Base-by-base conservation (phyloP, 2,329 filamentous ascomycete species). In the Ophiostoma perfectum region DNA sequence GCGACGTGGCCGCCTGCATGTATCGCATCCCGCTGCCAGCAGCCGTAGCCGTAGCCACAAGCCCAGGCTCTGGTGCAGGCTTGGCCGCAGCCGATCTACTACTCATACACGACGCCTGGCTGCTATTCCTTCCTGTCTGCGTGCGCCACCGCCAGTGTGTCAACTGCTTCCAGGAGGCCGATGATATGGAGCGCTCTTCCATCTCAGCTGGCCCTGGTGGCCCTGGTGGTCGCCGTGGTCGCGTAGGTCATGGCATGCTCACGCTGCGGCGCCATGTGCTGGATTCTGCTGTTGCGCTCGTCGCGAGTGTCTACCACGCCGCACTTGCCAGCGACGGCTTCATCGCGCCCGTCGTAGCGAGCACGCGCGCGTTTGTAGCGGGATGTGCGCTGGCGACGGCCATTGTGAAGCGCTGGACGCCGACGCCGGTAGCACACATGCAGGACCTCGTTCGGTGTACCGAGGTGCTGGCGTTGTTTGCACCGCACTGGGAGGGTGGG, bases 391-490 rank as follows among this genome's bases (percentile, higher is more conserved):
- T 27, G 49, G 49, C 49, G 7, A 55, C 49, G n/a, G 49, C 49
- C 4, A 55, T 55, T 55, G n/a, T 9, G 5, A 55, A 55, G 49
- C n/a, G 49, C 11, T 55, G 49, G 49, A 27, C n/a, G 2, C 14
- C 49, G 3, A 9, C 49, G 8, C 11, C n/a, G 5, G 9, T 18
- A 11, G 9, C n/a, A 8, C 3, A 55, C 12, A 12, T 55, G 49
- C 49, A 18, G 38, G 38, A 42, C 16, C 4, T 64, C n/a, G 36
- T 64, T 5, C 38, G 38, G 36, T 44, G 60, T 9, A 36, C 49
- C 8, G 49, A 55, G 49, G 18, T 55, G 49, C 49, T 55, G 49
- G 49, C 49, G n/a, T 18, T 55, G 49, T 55, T 27, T 55, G 49
- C n/a, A 4, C 49, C 49, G 49, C n/a, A 52, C 49, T 52, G 49